A percentile compares a stretch with the other conserved stretches of the same genome.
Evolutionary conservation across 371 early-diverging fungal species (phyloP).

Genomic region (Mortierella sp.): DNA sequence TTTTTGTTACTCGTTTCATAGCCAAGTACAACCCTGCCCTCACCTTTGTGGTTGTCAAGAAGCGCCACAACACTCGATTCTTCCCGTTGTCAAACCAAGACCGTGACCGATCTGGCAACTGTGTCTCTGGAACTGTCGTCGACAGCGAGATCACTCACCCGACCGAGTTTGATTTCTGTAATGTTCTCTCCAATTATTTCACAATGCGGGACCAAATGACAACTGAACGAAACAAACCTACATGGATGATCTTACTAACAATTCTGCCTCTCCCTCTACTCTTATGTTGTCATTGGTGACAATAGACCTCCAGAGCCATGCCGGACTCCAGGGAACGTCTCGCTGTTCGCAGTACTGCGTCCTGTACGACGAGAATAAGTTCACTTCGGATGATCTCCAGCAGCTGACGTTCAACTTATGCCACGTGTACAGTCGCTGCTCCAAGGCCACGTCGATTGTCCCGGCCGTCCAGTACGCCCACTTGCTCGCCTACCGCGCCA

Average conservation of each 20-base stretch:
- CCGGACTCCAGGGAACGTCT: slow-evolving; percentile 82
- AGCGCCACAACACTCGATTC: slow-evolving; percentile 78
- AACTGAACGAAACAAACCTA: slow-evolving; percentile 48
- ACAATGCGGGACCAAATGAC: slow-evolving; percentile 72
- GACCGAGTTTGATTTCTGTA: slow-evolving; percentile 67
- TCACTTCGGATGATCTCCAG: slow-evolving; percentile 70
- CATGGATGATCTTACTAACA: slow-evolving; percentile 69
- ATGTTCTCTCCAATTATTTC: slow-evolving; percentile 72
- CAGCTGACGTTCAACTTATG: slow-evolving; percentile 77
- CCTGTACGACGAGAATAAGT: slow-evolving; percentile 75
- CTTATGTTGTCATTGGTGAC: not conserved
- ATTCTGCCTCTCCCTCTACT: not conserved
- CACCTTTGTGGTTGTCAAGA: slow-evolving; percentile 80
- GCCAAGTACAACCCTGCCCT: slow-evolving; percentile 59
- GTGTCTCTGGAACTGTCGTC: slow-evolving; percentile 71
- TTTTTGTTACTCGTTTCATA: not conserved
- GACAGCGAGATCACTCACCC: slow-evolving; percentile 65
- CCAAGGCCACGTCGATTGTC: slow-evolving; percentile 81
- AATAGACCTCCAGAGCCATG: slow-evolving; percentile 60
- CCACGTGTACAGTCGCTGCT: slow-evolving; percentile 81
- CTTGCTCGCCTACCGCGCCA: slow-evolving; percentile 81
- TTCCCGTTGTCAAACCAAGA: slow-evolving; percentile 55
- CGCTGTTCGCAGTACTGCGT: slow-evolving; percentile 82
- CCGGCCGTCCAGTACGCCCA: slow-evolving; percentile 95
- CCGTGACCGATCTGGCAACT: slow-evolving; percentile 65